Evolutionary conservation across 257 asterid genomes (phyloP).

Genomic region (Fraxinus americana): DNA sequence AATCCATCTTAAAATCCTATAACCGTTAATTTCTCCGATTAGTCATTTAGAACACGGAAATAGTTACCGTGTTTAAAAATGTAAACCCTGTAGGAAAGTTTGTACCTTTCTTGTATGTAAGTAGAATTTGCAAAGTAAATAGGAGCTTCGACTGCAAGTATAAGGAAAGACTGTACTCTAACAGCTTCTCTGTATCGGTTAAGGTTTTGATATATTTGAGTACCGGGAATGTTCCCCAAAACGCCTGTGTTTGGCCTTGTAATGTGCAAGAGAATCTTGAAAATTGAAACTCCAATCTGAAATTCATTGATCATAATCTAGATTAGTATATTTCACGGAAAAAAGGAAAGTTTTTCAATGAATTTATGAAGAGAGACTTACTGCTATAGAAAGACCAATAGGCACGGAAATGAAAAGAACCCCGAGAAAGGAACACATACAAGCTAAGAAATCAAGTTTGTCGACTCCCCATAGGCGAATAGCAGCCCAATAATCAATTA

Average conservation of each 20-base stretch:
- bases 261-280: conserved; percentile 88
- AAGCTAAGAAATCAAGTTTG: conserved; percentile 84
- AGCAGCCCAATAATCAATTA: conserved; percentile 80
- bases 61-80: background rate
- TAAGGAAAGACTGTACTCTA: conserved; percentile 69
- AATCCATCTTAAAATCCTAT: conserved; percentile 77
- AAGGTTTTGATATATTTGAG: conserved; percentile 70
- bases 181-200: conserved; percentile 64
- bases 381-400: conserved; percentile 88
- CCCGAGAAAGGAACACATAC: conserved; percentile 81
- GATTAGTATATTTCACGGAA: background rate
- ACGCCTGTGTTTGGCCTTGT: conserved; percentile 83
- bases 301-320: background rate
- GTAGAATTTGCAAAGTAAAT: conserved; percentile 86
- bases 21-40: background rate
- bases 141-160: conserved; percentile 79
- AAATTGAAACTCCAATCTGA: conserved; percentile 89
- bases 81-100: background rate
- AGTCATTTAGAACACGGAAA: background rate
- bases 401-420: conserved; percentile 97
- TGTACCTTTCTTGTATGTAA: conserved; percentile 85
- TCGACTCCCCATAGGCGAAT: conserved; percentile 77
- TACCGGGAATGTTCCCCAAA: conserved; percentile 81
- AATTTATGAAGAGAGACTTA: conserved; percentile 35
- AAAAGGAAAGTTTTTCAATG: background rate